Evolutionary conservation across 2,329 filamentous ascomycete genomes (phyloP), one percentile per base, ranked within the genome.

Genomic region (Zasmidium angulare): DNA sequence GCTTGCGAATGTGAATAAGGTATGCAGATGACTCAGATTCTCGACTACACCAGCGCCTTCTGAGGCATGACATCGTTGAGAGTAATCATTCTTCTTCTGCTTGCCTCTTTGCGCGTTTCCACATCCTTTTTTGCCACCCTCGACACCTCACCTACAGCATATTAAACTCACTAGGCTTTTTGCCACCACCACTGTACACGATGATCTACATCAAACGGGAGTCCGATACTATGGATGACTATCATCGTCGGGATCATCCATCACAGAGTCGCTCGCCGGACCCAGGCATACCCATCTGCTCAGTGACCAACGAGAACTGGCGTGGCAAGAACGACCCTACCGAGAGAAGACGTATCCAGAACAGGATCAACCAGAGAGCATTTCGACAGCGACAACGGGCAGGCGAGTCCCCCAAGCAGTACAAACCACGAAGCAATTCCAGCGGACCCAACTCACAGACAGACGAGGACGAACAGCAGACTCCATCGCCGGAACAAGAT

Each of bases 301-400:
- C 50, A 3, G 59, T 61, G 12, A 60, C 51, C 9, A 71, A 71
- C 49, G 70, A 71, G 61, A 69, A 71, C 60, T 71, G 69, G 67
- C 66, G 63, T 48, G 69, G 69, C 49, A 68, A 71, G 59, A 71
- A 68, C 47, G 69, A 71, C 55, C 68, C 70, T 31, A 55, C 60
- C 9, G 70, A 71, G 54, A 58, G 70, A 46, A 60, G 71, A 49
- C 65, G 69, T 19, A 71, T 72, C 19, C 70, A 72, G 50, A 73
- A 71, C 53, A 55, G 70, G 1, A 59, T 72, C 43, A 72, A 72
- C 46, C 70, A 72, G 54, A 53, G 71, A 54, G 71, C 71, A 10
- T 72, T 71, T 43, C 62, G 70, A n/a, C 63, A 71, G 55, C 58
- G 70, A 26, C 70, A 71, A 53, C 65, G 69, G 53, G 60, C 65